These are phyloP conservation scores for Phaseolus coccineus DNA, from an alignment of 331 rosid species.

Conservation along the genomic window DNA sequence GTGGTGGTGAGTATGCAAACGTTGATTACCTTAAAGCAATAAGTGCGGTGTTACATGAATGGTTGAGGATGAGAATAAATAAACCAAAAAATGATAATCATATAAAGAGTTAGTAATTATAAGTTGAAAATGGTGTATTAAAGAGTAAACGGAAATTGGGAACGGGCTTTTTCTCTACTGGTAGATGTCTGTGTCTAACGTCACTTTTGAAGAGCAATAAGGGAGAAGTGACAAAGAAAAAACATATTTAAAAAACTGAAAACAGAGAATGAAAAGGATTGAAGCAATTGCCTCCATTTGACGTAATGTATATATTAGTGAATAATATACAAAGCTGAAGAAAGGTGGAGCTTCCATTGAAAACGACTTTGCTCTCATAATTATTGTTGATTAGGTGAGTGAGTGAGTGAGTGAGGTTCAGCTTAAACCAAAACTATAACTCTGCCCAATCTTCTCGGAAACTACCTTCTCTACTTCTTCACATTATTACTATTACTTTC, in stretches of 20 bases:
- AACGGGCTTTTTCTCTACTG: slow-evolving; percentile 42
- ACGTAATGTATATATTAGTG: slow-evolving; percentile 24
- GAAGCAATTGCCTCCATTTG: slow-evolving; percentile 39
- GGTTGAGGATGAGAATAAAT: neutral
- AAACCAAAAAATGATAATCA: neutral
- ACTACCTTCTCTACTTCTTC: neutral
- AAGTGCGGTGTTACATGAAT: too few relatives aligned
- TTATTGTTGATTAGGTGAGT: slow-evolving; percentile 9
- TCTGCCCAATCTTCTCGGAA: neutral
- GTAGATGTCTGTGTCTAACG: slow-evolving; percentile 46
- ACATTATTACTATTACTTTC: too few relatives aligned
- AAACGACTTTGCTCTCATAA: slow-evolving; percentile 18
- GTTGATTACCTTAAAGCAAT: too few relatives aligned
- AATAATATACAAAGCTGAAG: neutral
- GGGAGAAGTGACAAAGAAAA: neutral
- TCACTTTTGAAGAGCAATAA: slow-evolving; percentile 27
- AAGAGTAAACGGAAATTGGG: neutral
- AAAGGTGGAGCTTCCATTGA: slow-evolving; percentile 25
- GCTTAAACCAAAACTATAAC: neutral
- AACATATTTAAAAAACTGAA: neutral
- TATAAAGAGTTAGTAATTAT: neutral
- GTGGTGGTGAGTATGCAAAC: too few relatives aligned
- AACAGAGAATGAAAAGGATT: slow-evolving; percentile 25
- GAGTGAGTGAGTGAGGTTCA: neutral
- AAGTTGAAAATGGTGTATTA: neutral